phyloP scores from a whole-genome alignment of 345 rosid genomes.

The Cardiospermum halicacabum region DNA sequence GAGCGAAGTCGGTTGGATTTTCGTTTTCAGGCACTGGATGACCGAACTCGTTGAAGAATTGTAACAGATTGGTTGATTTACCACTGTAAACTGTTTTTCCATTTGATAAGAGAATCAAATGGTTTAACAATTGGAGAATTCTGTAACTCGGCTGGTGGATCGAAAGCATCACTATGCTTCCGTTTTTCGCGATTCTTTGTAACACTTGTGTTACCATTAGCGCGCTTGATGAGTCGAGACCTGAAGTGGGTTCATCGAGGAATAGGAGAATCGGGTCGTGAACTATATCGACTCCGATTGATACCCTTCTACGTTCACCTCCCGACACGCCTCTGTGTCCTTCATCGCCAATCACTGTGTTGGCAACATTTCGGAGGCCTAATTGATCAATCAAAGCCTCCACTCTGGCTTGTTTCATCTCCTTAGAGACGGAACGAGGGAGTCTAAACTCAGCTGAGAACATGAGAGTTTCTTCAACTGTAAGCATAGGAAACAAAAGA shows the following conservation, averaged over 20 bases:
- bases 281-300: conserved; percentile 27
- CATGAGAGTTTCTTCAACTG: conserved; percentile 39
- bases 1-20: conserved; percentile 27
- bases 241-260: conserved; percentile 36
- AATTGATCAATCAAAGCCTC: conserved; percentile 33
- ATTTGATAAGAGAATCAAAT: conserved; percentile 24
- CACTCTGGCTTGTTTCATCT: conserved; percentile 27
- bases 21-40: conserved; percentile 24
- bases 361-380: conserved; percentile 33
- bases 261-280: conserved; percentile 28
- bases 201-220: conserved; percentile 32
- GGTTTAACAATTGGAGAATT: conserved; percentile 32
- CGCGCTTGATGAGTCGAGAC: conserved; percentile 37
- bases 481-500: conserved; percentile 35
- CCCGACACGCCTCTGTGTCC: conserved; percentile 37
- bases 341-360: conserved; percentile 39
- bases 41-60: conserved; percentile 25
- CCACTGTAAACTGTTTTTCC: conserved; percentile 28
- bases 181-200: conserved; percentile 31
- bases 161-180: conserved; percentile 37
- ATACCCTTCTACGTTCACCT: conserved; percentile 42
- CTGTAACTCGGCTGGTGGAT: conserved; percentile 34
- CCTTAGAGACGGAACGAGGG: conserved; percentile 25
- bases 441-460: conserved; percentile 37
- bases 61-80: conserved; percentile 14